Base-by-base conservation (phyloP, 2,329 filamentous ascomycete species). In the Alternaria dauci region DNA sequence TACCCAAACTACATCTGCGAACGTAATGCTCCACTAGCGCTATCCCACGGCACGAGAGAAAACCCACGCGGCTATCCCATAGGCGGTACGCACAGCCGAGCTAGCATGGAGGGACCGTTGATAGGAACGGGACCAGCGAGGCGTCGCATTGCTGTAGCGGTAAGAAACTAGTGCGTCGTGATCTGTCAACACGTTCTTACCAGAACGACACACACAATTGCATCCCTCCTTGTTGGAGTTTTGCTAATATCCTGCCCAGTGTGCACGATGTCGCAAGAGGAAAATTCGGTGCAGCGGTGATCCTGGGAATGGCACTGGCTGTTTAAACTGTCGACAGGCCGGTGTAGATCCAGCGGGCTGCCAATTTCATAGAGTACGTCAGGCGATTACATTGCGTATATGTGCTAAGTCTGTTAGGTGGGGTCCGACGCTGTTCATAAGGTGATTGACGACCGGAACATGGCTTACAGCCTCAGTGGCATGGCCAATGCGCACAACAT, bases 271-370 rank as follows among this genome's bases (percentile, higher is more conserved):
- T 79, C 88, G 94, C 62, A 94, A 94, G 81, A 88, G 94, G 60
- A 98, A 98, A 83, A 98, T 98, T 71, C 90, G 92, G 69, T 98
- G 94, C 81, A 96, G 91, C 72, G 94, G 94, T 43, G 93, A 97
- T 75, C 84, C 86, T 34, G 91, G 91, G 32, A 87, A 90, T 71
- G 91, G 90, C n/a, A 81, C 83, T 39, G 88, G 89, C n/a, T 98
- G 94, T 79, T 83, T 86, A 11, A 96, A 94, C 77, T 98, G 94
- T 82, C 90, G 88, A 71, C 88, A 84, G 62, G 90, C 94, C 53
- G 90, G 91, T 12, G 82, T 86, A 26, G 86, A 89, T 23, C 82
- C 81, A 52, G 76, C 68, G 3, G 72, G 85, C 6, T 97, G 94
- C 76, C 87, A 89, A 58, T 97, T 96, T 73, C 82, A 96, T 65